phyloP scores from a whole-genome alignment of 2,329 filamentous ascomycete species.

The Ascochyta viciae-villosae region DNA sequence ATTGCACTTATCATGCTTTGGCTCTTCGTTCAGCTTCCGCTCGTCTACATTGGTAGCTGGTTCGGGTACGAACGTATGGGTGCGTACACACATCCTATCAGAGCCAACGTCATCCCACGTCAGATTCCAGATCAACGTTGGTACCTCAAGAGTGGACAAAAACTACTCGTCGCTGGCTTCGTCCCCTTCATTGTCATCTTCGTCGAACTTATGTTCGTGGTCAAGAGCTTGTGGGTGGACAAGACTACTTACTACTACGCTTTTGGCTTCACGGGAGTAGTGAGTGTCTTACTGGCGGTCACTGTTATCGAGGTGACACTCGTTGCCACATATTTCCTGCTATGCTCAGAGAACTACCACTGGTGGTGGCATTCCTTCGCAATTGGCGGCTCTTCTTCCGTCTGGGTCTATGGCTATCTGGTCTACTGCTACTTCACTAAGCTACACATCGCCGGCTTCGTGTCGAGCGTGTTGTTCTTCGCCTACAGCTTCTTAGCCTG shows the following conservation, averaged over 20 bases:
- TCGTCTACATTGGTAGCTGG: constrained; percentile 82
- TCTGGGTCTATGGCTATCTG: constrained; percentile 86
- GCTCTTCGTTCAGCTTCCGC: constrained; percentile 84
- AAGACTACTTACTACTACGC: constrained; percentile 93
- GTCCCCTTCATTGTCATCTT: constrained; percentile 88
- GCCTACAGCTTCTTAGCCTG: constrained; percentile 84
- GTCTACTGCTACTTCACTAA: constrained; percentile 84
- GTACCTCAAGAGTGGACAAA: constrained; percentile 71
- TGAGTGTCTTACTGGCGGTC: constrained; percentile 73
- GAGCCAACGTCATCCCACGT: constrained; percentile 73
- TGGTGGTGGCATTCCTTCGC: constrained; percentile 95
- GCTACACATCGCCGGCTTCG: constrained; percentile 80
- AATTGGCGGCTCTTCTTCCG: constrained; percentile 75
- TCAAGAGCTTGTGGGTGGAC: constrained; percentile 87
- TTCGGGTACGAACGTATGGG: constrained; percentile 72
- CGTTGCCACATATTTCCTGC: constrained; percentile 80
- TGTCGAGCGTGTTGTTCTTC: constrained; percentile 83
- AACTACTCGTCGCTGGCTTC: constrained; percentile 74
- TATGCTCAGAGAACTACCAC: constrained; percentile 80
- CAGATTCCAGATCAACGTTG: constrained; percentile 78
- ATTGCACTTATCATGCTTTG: constrained; percentile 76
- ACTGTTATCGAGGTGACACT: constrained; percentile 85
- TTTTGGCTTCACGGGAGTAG: constrained; percentile 82
- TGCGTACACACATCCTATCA: constrained; percentile 82
- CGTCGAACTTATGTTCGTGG: constrained; percentile 85